Conservation (phyloP, 148 eudicot species). For the Rhododendron molle region DNA sequence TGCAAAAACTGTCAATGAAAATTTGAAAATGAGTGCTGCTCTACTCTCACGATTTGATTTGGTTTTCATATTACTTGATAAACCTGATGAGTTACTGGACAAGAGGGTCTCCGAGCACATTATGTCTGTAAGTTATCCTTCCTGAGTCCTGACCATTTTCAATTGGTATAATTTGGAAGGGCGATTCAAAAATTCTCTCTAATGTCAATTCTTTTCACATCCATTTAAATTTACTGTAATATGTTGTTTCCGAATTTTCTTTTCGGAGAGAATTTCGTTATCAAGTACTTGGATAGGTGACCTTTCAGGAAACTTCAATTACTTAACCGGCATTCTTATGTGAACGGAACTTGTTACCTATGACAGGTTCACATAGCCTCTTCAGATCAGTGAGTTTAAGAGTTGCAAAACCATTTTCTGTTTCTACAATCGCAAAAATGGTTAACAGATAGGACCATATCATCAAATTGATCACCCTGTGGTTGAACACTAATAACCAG, state of each 20-base stretch:
- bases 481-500: neutral
- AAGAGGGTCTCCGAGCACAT: slow-evolving; percentile 96
- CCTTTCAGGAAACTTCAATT: neutral
- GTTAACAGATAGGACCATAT: neutral
- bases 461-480: neutral
- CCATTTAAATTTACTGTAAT: neutral
- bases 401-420: neutral
- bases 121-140: slow-evolving; percentile 75
- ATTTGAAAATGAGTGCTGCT: slow-evolving; percentile 92
- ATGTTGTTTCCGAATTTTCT: neutral
- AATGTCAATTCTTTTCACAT: neutral
- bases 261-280: neutral
- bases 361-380: neutral
- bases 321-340: neutral
- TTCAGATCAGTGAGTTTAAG: neutral
- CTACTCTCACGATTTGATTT: slow-evolving; percentile 95
- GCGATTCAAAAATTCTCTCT: neutral
- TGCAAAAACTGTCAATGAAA: slow-evolving; percentile 96
- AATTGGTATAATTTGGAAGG: slow-evolving; percentile 1
- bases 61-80: slow-evolving; percentile 93
- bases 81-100: slow-evolving; percentile 84
- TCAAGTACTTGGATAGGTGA: neutral
- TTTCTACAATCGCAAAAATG: neutral
- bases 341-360: neutral
- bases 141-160: neutral